Percentiles rank a stretch among this genome's conserved stretches.
These are phyloP conservation scores for Colletotrichum sp. DNA, from an alignment of 2,329 filamentous ascomycete species.

Conservation along the genomic window DNA sequence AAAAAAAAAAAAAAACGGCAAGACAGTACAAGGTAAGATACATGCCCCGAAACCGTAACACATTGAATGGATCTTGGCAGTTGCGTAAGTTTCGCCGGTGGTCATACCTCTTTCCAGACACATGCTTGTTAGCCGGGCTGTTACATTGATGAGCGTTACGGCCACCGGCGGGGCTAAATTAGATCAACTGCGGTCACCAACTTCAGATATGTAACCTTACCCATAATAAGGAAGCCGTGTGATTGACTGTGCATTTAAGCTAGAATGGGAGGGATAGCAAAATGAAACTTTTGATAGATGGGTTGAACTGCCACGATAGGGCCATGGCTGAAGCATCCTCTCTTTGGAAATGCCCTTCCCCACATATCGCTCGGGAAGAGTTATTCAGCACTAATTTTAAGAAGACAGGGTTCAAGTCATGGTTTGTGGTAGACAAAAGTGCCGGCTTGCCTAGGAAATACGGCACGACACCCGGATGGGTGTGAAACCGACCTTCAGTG, in stretches of 20 bases:
- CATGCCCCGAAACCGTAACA: neutral
- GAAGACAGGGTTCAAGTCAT: too few relatives aligned
- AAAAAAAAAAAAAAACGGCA: neutral
- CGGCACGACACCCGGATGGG: too few relatives aligned
- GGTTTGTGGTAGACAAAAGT: too few relatives aligned
- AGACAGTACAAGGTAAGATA: neutral
- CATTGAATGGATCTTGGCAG: too few relatives aligned
- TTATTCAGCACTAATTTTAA: too few relatives aligned
- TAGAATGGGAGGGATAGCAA: neutral
- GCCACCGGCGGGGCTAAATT: neutral
- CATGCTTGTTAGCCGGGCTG: neutral
- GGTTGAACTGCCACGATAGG: neutral
- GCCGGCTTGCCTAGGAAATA: too few relatives aligned
- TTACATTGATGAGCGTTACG: neutral
- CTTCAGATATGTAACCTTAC: too few relatives aligned
- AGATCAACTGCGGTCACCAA: neutral
- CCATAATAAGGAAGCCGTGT: neutral
- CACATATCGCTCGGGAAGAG: too few relatives aligned
- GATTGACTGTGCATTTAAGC: neutral
- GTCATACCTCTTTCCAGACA: neutral
- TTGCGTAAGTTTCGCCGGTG: too few relatives aligned
- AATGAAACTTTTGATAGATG: neutral
- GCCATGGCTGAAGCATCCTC: too few relatives aligned
- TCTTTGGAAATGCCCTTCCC: too few relatives aligned
- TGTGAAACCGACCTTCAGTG: too few relatives aligned